Conservation (phyloP, 2,329 filamentous ascomycete genomes). For the Berkeleyomyces basicola region DNA sequence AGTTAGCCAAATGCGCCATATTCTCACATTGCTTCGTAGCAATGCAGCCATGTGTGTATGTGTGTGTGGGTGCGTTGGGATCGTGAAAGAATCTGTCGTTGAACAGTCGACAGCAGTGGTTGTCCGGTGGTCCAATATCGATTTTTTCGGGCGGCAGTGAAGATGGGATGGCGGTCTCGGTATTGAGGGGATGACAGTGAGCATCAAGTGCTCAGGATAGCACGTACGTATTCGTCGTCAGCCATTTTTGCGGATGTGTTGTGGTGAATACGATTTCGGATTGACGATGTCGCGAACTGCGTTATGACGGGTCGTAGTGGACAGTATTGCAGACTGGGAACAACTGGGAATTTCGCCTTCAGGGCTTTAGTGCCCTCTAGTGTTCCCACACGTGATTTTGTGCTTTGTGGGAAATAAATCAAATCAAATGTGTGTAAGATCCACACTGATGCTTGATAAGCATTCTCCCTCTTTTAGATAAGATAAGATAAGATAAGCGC, state of each 20-base stretch:
- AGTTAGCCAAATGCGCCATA: constrained; percentile 7
- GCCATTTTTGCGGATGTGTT: constrained; percentile 50
- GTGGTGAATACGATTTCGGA: constrained; percentile 13
- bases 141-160: background rate
- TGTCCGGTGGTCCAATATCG: constrained; percentile 17
- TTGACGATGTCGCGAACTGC: constrained; percentile 14
- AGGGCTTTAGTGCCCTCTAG: constrained; percentile 14
- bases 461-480: background rate
- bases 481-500: constrained; percentile 2
- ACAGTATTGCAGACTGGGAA: constrained; percentile 11
- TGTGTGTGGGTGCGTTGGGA: background rate
- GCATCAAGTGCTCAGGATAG: constrained; percentile 12
- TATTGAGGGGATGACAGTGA: background rate
- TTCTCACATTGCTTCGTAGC: background rate
- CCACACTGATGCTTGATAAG: background rate
- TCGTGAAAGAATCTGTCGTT: constrained; percentile 4
- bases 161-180: background rate
- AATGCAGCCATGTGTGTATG: background rate
- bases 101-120: constrained; percentile 15
- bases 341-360: constrained; percentile 13
- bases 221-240: constrained; percentile 75
- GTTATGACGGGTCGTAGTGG: constrained; percentile 14
- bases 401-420: constrained; percentile 12
- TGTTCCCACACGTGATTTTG: constrained; percentile 12
- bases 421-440: constrained; percentile 7